These are phyloP conservation scores for Chytriomyces sp. DNA, from an alignment of 192 early-diverging fungal genomes.

Conservation along the genomic window DNA sequence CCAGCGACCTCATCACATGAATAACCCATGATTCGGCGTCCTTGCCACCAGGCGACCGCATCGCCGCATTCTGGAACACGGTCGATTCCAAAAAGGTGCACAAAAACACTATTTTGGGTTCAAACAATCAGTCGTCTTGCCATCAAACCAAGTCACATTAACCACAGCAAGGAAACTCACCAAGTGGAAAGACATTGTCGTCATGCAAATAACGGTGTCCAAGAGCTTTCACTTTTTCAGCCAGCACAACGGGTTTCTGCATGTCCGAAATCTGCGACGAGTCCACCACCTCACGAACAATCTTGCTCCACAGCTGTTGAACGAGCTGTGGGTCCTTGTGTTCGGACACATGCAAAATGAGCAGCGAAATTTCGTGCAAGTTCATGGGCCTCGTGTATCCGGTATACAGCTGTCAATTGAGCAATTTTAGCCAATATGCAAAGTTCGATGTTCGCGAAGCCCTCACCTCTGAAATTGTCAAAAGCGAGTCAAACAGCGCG, in stretches of 20 bases:
- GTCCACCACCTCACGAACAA: conserved; percentile 18
- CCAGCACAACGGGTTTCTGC: conserved; percentile 14
- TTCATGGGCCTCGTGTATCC: conserved; percentile 57
- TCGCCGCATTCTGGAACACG: conserved; percentile 7
- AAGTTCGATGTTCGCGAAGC: neutral
- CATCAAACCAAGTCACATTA: neutral
- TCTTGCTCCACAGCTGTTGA: conserved; percentile 29
- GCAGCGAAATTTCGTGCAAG: conserved; percentile 56
- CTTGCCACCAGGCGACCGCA: neutral
- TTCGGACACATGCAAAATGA: conserved; percentile 64
- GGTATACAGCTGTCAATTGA: conserved; percentile 54
- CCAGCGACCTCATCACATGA: conserved; percentile 25
- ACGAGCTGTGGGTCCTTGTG: conserved; percentile 49
- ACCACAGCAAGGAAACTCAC: neutral
- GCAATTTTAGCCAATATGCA: neutral
- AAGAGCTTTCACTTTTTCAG: conserved; percentile 24
- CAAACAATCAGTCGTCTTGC: neutral
- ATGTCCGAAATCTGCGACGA: neutral
- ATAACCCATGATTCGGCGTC: neutral
- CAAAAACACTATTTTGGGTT: conserved; percentile 4
- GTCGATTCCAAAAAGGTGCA: conserved; percentile 14
- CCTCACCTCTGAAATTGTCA: conserved; percentile 30
- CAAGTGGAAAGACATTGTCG: conserved; percentile 35
- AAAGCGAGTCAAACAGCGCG: conserved; percentile 26
- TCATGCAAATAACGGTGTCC: conserved; percentile 15